Evolutionary conservation across 371 early-diverging fungal genomes (phyloP).

Genomic region (Mucor piriformis): DNA sequence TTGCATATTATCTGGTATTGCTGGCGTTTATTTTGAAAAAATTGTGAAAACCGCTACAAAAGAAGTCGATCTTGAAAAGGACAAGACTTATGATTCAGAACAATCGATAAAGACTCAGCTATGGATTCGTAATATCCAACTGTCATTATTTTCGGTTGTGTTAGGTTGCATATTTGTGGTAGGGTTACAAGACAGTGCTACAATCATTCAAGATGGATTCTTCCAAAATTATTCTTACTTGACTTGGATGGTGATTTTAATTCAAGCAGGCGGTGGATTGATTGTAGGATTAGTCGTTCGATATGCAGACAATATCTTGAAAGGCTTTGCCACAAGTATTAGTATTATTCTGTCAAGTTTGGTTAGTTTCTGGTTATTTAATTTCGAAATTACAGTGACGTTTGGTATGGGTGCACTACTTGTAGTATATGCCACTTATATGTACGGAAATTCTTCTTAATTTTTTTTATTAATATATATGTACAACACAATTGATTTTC

Average conservation of each 20-base stretch:
- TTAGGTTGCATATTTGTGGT: conserved; percentile 66
- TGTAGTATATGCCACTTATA: conserved; percentile 74
- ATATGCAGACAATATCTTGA: conserved; percentile 94
- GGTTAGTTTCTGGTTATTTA: conserved; percentile 71
- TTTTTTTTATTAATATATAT: conserved; percentile 1
- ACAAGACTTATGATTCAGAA: conserved; percentile 8
- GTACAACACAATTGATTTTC: not conserved
- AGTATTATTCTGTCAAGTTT: conserved; percentile 85
- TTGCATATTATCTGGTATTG: conserved; percentile 89
- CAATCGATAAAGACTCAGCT: conserved; percentile 46
- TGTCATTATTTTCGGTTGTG: conserved; percentile 69
- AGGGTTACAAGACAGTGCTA: conserved; percentile 71
- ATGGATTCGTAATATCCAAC: conserved; percentile 87
- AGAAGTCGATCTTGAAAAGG: conserved; percentile 17
- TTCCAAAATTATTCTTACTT: conserved; percentile 79
- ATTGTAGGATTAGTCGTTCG: conserved; percentile 91
- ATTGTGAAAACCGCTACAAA: conserved; percentile 73
- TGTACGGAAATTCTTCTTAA: conserved; percentile 53
- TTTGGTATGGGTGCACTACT: conserved; percentile 75
- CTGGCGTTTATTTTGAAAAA: conserved; percentile 97
- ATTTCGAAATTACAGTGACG: conserved; percentile 55
- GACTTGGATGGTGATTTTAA: conserved; percentile 75
- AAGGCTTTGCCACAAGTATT: conserved; percentile 91
- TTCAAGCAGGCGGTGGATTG: conserved; percentile 88
- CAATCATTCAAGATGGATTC: conserved; percentile 77